These are phyloP conservation scores for Ganoderma boninense DNA, from an alignment of 1,284 basidiomycete genomes.

Conservation along the genomic window DNA sequence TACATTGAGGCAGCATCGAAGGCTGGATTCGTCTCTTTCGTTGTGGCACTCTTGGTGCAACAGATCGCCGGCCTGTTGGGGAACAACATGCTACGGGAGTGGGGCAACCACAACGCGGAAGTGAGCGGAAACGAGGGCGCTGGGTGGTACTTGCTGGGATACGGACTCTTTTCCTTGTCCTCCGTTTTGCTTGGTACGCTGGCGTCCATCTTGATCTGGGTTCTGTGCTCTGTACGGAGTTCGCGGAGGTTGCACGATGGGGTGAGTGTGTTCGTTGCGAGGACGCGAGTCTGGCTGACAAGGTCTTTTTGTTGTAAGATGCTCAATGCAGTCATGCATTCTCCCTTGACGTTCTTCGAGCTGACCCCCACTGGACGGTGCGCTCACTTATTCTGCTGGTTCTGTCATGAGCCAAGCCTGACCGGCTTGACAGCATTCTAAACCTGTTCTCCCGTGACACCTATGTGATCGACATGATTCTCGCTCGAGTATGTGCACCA, in stretches of 20 bases:
- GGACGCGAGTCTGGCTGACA: background rate
- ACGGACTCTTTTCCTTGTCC: conserved; percentile 67
- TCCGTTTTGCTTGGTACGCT: conserved; percentile 61
- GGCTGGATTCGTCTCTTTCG: conserved; percentile 73
- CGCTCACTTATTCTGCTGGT: background rate
- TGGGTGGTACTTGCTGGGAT: conserved; percentile 64
- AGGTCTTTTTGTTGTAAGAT: conserved; percentile 54
- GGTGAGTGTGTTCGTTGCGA: conserved; percentile 48
- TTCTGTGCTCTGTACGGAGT: conserved; percentile 81
- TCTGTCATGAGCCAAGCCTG: background rate
- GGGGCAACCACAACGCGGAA: conserved; percentile 82
- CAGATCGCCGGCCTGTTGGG: conserved; percentile 66
- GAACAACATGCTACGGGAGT: conserved; percentile 79
- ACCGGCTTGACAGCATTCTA: conserved; percentile 60
- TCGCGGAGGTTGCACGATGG: conserved; percentile 81
- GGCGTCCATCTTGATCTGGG: conserved; percentile 76
- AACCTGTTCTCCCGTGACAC: conserved; percentile 94
- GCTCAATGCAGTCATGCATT: conserved; percentile 80
- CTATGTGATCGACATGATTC: conserved; percentile 89
- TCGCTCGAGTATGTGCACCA: conserved; percentile 62
- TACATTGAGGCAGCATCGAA: conserved; percentile 87
- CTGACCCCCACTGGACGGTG: conserved; percentile 82
- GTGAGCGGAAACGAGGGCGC: conserved; percentile 67
- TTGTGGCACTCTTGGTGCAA: conserved; percentile 62
- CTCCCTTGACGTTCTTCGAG: conserved; percentile 91